phyloP scores from a whole-genome alignment of 495 filamentous ascomycete species.

The Xylaria castorea region DNA sequence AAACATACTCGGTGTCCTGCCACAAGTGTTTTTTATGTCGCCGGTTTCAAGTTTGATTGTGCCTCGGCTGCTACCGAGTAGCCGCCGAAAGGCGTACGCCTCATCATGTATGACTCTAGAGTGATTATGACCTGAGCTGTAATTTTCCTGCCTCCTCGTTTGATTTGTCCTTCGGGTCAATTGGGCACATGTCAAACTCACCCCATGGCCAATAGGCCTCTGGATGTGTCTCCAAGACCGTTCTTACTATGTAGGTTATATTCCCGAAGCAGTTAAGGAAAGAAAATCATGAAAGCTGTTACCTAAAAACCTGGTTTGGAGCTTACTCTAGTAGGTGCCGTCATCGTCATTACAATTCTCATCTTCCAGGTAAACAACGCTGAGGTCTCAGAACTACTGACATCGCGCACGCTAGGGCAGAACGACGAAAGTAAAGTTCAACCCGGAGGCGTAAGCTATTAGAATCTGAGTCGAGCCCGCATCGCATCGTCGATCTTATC shows the following conservation, averaged over 20 bases:
- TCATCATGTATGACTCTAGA: background rate
- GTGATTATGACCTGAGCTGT: background rate
- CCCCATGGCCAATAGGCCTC: background rate
- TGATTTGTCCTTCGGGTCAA: background rate
- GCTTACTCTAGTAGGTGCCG: background rate
- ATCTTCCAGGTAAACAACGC: background rate
- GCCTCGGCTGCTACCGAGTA: constrained; percentile 17
- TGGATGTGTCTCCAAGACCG: background rate
- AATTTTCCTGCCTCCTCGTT: background rate
- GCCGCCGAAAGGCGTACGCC: constrained; percentile 10
- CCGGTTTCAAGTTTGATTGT: constrained; percentile 10
- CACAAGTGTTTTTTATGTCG: background rate
- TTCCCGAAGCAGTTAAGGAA: background rate
- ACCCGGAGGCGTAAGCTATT: constrained; percentile 10
- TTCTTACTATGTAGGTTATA: background rate
- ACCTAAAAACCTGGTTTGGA: background rate
- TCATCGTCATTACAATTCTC: background rate
- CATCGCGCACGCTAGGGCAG: background rate
- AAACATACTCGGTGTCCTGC: constrained; percentile 6
- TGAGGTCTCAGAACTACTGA: background rate
- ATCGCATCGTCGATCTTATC: constrained; percentile 25
- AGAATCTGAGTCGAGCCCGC: constrained; percentile 24
- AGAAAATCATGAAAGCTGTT: background rate
- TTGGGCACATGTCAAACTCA: constrained; percentile 1
- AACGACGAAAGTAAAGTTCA: constrained; percentile 12